Evolutionary conservation across 495 filamentous ascomycete genomes (phyloP).

Genomic region (Beverwykella pulmonaria): DNA sequence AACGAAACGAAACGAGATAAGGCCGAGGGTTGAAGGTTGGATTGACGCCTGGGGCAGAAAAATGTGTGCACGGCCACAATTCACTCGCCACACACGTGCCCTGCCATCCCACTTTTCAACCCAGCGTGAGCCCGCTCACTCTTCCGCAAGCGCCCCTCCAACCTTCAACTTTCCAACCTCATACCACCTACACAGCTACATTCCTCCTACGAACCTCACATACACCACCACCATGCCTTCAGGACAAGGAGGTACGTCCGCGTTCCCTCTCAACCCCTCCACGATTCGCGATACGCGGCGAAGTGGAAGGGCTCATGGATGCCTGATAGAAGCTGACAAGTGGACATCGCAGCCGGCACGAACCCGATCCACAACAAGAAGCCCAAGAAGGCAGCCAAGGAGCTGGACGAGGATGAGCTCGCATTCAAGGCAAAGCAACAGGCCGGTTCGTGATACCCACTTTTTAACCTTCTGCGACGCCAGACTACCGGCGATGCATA

Average conservation of each 20-base stretch:
- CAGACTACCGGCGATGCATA: too few relatives aligned
- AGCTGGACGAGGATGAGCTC: constrained; percentile 46
- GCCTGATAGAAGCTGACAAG: constrained; percentile 33
- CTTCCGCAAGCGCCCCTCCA: constrained; percentile 1
- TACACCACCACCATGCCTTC: constrained; percentile 38
- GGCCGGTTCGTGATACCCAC: constrained; percentile 40
- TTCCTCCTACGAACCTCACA: neutral
- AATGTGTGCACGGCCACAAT: constrained; percentile 17
- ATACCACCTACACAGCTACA: neutral
- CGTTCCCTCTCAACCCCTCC: neutral
- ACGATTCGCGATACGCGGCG: neutral
- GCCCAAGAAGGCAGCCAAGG: constrained; percentile 43
- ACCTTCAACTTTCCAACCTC: neutral
- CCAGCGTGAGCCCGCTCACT: neutral
- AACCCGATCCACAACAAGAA: constrained; percentile 51
- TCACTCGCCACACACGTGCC: constrained; percentile 22
- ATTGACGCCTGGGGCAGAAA: too few relatives aligned
- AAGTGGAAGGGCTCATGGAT: neutral
- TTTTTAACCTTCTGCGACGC: neutral
- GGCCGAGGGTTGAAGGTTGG: neutral
- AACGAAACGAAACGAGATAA: neutral
- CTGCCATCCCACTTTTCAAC: constrained; percentile 20
- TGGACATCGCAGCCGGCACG: constrained; percentile 42
- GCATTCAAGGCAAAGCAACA: constrained; percentile 47
- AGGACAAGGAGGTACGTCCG: constrained; percentile 37